These are phyloP conservation scores for Yamadazyma triangularis DNA, from an alignment of 1,139 yeast species.

Conservation along the genomic window DNA sequence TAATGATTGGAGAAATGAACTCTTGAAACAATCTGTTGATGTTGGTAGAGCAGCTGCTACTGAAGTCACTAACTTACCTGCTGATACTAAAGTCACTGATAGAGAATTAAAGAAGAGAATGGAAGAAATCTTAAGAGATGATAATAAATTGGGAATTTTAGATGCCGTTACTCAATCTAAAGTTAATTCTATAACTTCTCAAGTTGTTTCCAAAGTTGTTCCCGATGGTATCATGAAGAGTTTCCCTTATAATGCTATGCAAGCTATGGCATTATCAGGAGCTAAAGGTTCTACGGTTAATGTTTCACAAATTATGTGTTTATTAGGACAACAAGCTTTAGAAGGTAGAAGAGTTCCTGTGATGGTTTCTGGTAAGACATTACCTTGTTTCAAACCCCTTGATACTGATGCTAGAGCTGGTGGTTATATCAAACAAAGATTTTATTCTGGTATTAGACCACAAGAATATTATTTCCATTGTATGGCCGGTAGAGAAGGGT, in stretches of 20 bases:
- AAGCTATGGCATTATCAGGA: slow-evolving; percentile 98
- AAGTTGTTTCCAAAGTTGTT: slow-evolving; percentile 90
- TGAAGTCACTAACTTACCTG: slow-evolving; percentile 84
- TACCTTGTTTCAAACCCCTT: slow-evolving; percentile 94
- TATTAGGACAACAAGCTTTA: slow-evolving; percentile 97
- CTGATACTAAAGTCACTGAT: slow-evolving; percentile 52
- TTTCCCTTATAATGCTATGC: slow-evolving; percentile 97
- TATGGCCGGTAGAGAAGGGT: slow-evolving; percentile 99
- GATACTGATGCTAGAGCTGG: slow-evolving; percentile 99
- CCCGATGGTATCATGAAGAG: slow-evolving; percentile 95
- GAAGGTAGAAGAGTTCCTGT: slow-evolving; percentile 99
- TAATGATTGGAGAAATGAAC: slow-evolving; percentile 81
- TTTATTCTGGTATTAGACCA: slow-evolving; percentile 97
- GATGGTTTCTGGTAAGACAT: slow-evolving; percentile 97
- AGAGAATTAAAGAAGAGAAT: slow-evolving; percentile 81
- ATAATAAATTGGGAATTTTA: slow-evolving; percentile 82
- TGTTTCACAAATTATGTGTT: slow-evolving; percentile 98
- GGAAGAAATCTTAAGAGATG: slow-evolving; percentile 94
- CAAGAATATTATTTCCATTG: slow-evolving; percentile 99
- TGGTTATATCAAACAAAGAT: slow-evolving; percentile 95
- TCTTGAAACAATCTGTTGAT: slow-evolving; percentile 70
- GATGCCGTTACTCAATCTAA: slow-evolving; percentile 96
- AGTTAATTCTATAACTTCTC: slow-evolving; percentile 87
- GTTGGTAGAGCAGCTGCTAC: slow-evolving; percentile 90
- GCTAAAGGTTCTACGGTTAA: slow-evolving; percentile 99